Conservation (phyloP, 2,329 filamentous ascomycete genomes). For the Leptodontidium sp. region DNA sequence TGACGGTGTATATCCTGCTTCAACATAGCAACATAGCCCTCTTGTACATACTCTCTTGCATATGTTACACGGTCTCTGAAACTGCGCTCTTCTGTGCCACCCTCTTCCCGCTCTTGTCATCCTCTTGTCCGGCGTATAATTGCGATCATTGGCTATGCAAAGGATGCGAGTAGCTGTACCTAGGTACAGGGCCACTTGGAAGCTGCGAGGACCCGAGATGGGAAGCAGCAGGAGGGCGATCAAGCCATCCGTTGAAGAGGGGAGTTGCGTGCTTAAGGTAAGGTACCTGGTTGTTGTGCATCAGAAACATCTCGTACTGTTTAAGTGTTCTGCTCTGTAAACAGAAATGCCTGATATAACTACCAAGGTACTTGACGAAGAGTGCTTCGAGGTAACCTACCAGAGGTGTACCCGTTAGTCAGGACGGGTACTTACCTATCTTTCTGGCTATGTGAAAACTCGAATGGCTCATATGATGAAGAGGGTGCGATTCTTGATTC, state of each 20-base stretch:
- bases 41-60: not conserved
- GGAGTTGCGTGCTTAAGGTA: not conserved
- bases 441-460: not conserved
- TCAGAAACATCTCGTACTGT: not conserved
- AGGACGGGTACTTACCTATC: not conserved
- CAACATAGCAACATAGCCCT: not conserved
- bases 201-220: conserved; percentile 21
- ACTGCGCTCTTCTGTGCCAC: conserved; percentile 2
- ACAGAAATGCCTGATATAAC: not conserved
- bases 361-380: not conserved
- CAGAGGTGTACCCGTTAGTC: not conserved
- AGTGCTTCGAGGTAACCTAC: not conserved
- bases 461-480: not conserved
- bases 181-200: not conserved
- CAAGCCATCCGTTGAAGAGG: not conserved
- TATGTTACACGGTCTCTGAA: conserved; percentile 10
- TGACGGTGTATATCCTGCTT: not conserved
- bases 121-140: not conserved
- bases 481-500: not conserved
- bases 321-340: not conserved
- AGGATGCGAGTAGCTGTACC: not conserved
- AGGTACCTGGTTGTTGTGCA: too few species aligned
- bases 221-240: not conserved
- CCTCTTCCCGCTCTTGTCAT: not conserved
- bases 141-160: conserved; percentile 4